These are phyloP conservation scores for Penicillium goetzii DNA, from an alignment of 495 filamentous ascomycete species.

Conservation along the genomic window DNA sequence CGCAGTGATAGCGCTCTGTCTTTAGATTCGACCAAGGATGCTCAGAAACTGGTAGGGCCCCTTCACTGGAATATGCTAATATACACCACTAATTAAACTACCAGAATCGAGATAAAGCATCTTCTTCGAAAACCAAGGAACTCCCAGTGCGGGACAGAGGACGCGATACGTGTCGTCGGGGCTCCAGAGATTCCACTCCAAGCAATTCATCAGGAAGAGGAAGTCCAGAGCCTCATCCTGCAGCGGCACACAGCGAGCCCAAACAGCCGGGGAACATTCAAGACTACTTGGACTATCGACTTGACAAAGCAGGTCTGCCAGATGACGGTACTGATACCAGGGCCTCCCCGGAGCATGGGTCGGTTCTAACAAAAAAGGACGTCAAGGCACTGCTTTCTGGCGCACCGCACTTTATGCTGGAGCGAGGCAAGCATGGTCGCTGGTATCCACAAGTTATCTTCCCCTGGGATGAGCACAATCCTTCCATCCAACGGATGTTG, in stretches of 20 bases:
- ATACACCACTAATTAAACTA: constrained; percentile 1
- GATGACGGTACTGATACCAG: not conserved
- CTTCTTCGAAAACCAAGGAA: not conserved
- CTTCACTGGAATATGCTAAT: not conserved
- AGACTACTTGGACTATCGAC: constrained; percentile 32
- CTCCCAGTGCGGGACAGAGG: not conserved
- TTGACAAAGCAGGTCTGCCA: constrained; percentile 18
- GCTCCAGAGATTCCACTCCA: constrained; percentile 7
- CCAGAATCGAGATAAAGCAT: not conserved
- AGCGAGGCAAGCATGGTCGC: constrained; percentile 55
- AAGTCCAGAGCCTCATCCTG: constrained; percentile 9
- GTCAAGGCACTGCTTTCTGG: constrained; percentile 73
- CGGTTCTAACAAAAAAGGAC: constrained; percentile 58
- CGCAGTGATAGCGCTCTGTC: constrained; percentile 20
- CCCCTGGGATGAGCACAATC: constrained; percentile 66
- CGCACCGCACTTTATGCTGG: constrained; percentile 71
- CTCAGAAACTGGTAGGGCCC: not conserved
- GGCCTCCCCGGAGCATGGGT: not conserved
- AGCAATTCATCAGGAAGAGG: constrained; percentile 4
- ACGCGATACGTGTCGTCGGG: constrained; percentile 1
- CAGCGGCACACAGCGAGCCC: constrained; percentile 26
- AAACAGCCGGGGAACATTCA: constrained; percentile 39
- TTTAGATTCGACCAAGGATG: constrained; percentile 2
- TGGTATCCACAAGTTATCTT: constrained; percentile 68
- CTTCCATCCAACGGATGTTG: constrained; percentile 62